Evolutionary conservation across 164 flowering plant species (phyloP).

Genomic region (Warburgia ugandensis): DNA sequence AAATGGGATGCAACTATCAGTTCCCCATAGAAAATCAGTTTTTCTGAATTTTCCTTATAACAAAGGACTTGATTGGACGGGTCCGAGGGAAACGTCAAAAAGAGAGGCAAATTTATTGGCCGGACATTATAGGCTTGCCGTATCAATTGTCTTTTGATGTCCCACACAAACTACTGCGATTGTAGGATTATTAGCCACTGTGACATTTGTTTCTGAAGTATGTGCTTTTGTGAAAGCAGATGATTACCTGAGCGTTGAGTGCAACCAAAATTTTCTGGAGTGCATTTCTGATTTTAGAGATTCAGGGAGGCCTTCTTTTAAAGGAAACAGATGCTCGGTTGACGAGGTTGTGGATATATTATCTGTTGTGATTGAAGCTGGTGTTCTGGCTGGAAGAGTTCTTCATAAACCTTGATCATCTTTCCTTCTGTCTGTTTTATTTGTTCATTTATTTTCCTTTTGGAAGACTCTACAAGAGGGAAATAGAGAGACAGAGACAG

Average conservation of each 20-base stretch:
- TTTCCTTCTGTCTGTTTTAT: too few species aligned
- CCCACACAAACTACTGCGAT: not conserved
- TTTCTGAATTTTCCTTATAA: too few species aligned
- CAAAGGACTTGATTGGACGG: not conserved
- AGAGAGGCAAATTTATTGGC: not conserved
- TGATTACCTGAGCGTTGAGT: constrained; percentile 64
- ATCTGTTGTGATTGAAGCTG: constrained; percentile 66
- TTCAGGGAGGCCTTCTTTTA: constrained; percentile 33
- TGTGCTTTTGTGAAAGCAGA: constrained; percentile 28
- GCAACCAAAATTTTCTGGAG: constrained; percentile 54
- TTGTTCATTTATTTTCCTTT: too few species aligned
- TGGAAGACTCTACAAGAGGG: too few species aligned
- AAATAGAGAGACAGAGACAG: too few species aligned
- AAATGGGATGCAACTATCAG: too few species aligned
- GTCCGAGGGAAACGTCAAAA: not conserved
- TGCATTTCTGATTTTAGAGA: constrained; percentile 50
- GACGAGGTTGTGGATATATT: constrained; percentile 54
- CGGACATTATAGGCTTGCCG: not conserved
- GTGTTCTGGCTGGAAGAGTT: constrained; percentile 57
- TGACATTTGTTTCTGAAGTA: not conserved
- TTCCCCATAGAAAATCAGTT: too few species aligned
- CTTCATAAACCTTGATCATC: constrained; percentile 41
- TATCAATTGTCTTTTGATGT: not conserved
- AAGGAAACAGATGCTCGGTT: constrained; percentile 53
- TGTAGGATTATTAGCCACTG: not conserved